These are phyloP conservation scores for Xylaria sp. DNA, from an alignment of 2,329 filamentous ascomycete genomes.

Conservation along the genomic window DNA sequence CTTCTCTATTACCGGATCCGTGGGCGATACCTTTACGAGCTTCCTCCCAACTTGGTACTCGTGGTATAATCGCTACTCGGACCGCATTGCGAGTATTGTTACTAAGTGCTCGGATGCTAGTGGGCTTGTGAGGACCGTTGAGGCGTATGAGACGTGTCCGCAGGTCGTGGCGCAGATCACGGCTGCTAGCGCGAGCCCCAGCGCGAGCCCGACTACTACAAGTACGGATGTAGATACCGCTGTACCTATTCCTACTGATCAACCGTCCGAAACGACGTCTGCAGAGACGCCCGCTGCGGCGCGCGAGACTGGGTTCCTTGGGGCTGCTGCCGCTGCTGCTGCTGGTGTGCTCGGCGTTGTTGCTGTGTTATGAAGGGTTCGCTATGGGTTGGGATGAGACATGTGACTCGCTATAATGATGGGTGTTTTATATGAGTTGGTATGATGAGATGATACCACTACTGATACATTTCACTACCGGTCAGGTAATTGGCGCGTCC, in stretches of 20 bases:
- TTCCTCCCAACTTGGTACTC: slow-evolving; percentile 44
- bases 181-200: slow-evolving; percentile 3
- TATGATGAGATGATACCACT: no score
- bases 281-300: slow-evolving; percentile 22
- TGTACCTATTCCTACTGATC: neutral
- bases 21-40: slow-evolving; percentile 38
- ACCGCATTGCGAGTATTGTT: slow-evolving; percentile 35
- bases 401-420: neutral
- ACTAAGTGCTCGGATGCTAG: slow-evolving; percentile 37
- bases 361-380: slow-evolving; percentile 30
- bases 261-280: slow-evolving; percentile 13
- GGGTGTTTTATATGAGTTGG: neutral
- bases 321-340: slow-evolving; percentile 35
- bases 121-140: slow-evolving; percentile 37
- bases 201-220: neutral
- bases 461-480: neutral
- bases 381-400: neutral
- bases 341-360: slow-evolving; percentile 37
- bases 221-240: neutral
- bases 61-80: slow-evolving; percentile 41
- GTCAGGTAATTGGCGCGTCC: neutral
- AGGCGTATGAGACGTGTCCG: slow-evolving; percentile 38
- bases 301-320: slow-evolving; percentile 35
- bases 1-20: slow-evolving; percentile 42
- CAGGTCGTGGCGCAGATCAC: slow-evolving; percentile 32